These are phyloP conservation scores for Hondaea fermentalgiana DNA, from an alignment of 108 stramenopile genomes.

Conservation along the genomic window DNA sequence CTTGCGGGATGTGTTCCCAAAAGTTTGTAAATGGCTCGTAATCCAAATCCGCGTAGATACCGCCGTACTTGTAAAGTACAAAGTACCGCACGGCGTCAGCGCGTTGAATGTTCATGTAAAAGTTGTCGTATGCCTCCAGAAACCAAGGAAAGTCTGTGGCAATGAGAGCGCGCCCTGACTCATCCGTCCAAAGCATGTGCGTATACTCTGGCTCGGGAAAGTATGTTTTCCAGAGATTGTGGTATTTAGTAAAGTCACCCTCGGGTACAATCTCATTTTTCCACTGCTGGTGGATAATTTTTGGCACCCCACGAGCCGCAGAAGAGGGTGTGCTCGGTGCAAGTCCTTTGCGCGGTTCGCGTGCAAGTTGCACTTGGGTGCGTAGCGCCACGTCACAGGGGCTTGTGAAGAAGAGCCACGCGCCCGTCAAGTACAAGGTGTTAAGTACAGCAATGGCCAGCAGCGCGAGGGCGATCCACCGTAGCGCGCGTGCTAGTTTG, in stretches of 20 bases:
- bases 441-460: not conserved
- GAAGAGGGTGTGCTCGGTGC: not conserved
- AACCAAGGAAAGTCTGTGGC: constrained; percentile 26
- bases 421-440: not conserved
- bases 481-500: not conserved
- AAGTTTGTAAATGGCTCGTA: not conserved
- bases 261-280: not conserved
- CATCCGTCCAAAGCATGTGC: constrained; percentile 45
- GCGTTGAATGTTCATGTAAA: constrained; percentile 37
- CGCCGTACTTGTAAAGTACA: constrained; percentile 32
- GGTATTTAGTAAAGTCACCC: not conserved
- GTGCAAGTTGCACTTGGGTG: not conserved
- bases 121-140: constrained; percentile 25
- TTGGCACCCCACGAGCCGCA: not conserved
- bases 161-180: constrained; percentile 26
- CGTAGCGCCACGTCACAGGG: not conserved
- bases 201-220: not conserved
- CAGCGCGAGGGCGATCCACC: not conserved
- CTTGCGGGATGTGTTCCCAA: not conserved
- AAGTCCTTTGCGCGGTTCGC: not conserved
- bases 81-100: constrained; percentile 47
- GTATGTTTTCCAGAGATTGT: not conserved
- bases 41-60: constrained; percentile 33
- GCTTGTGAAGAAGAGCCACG: not conserved
- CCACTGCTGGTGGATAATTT: constrained; percentile 12